phyloP scores from a whole-genome alignment of 1,284 basidiomycete genomes.

The Melampsora larici-populina region DNA sequence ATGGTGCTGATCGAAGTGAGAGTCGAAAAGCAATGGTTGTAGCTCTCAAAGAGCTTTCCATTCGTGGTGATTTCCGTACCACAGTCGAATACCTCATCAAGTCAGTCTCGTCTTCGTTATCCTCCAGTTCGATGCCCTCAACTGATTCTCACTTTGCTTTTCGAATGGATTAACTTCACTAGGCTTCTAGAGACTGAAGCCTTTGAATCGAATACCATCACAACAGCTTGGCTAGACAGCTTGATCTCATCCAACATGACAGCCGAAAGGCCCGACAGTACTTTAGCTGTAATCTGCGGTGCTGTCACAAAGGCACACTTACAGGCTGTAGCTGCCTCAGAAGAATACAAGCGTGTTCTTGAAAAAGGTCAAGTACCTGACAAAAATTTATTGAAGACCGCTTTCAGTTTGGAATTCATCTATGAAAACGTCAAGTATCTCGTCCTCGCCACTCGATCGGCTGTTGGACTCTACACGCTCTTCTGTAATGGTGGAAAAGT shows the following conservation, averaged over 20 bases:
- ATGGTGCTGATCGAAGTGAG: conserved; percentile 92
- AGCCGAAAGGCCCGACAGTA: conserved; percentile 88
- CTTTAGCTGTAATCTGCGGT: conserved; percentile 90
- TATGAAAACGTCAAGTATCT: conserved; percentile 95
- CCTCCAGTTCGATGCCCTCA: neutral
- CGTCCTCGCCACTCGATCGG: conserved; percentile 90
- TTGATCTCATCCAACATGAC: conserved; percentile 93
- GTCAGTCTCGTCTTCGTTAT: conserved; percentile 8
- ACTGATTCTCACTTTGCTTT: conserved; percentile 7
- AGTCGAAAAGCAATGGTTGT: conserved; percentile 99
- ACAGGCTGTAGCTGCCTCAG: conserved; percentile 80
- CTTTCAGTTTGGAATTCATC: conserved; percentile 89
- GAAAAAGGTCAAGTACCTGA: conserved; percentile 98
- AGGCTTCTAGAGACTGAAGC: conserved; percentile 94
- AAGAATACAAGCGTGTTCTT: conserved; percentile 89
- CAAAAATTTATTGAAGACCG: conserved; percentile 90
- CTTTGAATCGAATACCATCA: conserved; percentile 95
- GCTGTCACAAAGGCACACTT: conserved; percentile 95
- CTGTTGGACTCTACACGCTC: conserved; percentile 81
- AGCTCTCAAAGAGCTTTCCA: conserved; percentile 94
- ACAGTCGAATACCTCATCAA: conserved; percentile 79
- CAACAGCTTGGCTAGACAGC: conserved; percentile 97
- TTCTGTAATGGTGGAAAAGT: conserved; percentile 93
- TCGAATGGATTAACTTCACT: conserved; percentile 62
- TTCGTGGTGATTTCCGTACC: conserved; percentile 97